A percentile compares a stretch with the other conserved stretches of the same genome.
These are phyloP conservation scores for Exophiala oligosperma DNA, from an alignment of 2,329 filamentous ascomycete species.

Conservation along the genomic window DNA sequence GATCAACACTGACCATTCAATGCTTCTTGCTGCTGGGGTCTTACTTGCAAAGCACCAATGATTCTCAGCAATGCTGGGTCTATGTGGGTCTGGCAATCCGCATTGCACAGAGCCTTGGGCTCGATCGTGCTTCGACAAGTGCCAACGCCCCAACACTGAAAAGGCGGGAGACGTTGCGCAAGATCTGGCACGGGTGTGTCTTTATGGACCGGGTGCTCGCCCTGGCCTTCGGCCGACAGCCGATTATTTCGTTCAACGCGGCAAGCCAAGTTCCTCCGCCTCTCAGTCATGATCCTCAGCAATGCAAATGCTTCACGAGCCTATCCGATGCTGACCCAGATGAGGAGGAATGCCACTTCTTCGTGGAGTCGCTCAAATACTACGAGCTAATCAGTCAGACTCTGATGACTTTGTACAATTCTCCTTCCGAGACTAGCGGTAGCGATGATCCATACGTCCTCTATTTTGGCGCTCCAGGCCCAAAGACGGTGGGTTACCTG, in stretches of 20 bases:
- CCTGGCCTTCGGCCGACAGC: slow-evolving; percentile 16
- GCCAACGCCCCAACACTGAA: slow-evolving; percentile 29
- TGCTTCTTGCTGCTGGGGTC: slow-evolving; percentile 50
- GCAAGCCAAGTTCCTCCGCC: slow-evolving; percentile 11
- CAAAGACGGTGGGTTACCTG: slow-evolving; percentile 4
- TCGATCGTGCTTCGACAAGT: slow-evolving; percentile 44
- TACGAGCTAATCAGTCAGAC: slow-evolving; percentile 18
- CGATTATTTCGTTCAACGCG: slow-evolving; percentile 17
- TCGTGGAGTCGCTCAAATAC: slow-evolving; percentile 14
- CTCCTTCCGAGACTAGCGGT: background rate
- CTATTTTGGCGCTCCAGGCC: slow-evolving; percentile 11
- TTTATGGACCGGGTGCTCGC: slow-evolving; percentile 35
- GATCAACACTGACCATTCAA: slow-evolving; percentile 47
- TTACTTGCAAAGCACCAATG: slow-evolving; percentile 51
- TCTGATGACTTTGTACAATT: slow-evolving; percentile 12
- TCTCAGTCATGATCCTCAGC: background rate
- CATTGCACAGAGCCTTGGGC: slow-evolving; percentile 48
- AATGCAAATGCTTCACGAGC: background rate
- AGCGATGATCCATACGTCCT: background rate
- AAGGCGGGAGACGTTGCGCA: slow-evolving; percentile 28
- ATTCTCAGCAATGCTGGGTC: slow-evolving; percentile 53
- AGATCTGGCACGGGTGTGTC: slow-evolving; percentile 40
- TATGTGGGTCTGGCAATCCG: slow-evolving; percentile 48
- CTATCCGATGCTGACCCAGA: too few relatives aligned
- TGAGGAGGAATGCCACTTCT: slow-evolving; percentile 11